Evolutionary conservation across 2,329 filamentous ascomycete species (phyloP).

Genomic region (Pezicula rhizophila): DNA sequence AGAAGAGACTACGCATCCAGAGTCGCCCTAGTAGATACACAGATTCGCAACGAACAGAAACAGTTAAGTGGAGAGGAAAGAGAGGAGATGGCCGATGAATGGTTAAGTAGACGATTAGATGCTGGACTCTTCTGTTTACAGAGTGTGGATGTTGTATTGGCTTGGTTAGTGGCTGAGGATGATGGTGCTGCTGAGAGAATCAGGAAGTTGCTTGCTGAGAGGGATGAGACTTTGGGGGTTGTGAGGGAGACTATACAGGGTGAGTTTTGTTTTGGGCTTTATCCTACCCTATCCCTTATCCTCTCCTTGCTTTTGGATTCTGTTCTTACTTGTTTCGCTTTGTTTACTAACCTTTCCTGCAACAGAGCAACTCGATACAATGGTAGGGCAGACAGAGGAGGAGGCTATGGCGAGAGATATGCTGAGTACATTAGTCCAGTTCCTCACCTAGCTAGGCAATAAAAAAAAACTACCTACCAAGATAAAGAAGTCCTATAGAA

Average conservation of each 20-base stretch:
- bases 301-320: no score
- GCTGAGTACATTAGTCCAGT: conserved; percentile 53
- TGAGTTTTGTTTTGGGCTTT: conserved; percentile 22
- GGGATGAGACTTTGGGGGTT: conserved; percentile 57
- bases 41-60: conserved; percentile 53
- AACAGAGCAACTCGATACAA: conserved; percentile 54
- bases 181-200: conserved; percentile 64
- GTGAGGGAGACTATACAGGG: conserved; percentile 63
- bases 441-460: conserved; percentile 27
- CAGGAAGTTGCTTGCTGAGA: conserved; percentile 55
- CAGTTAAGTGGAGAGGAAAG: conserved; percentile 50
- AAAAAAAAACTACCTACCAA: background rate
- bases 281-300: background rate
- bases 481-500: background rate
- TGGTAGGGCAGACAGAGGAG: conserved; percentile 47
- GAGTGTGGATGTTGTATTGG: conserved; percentile 75
- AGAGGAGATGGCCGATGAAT: conserved; percentile 60
- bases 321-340: no score
- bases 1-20: conserved; percentile 63
- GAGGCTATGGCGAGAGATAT: conserved; percentile 54
- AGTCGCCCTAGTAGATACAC: conserved; percentile 55
- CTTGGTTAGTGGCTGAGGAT: conserved; percentile 91
- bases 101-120: conserved; percentile 70
- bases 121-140: conserved; percentile 81
- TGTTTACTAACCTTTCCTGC: conserved; percentile 10